phyloP scores from a whole-genome alignment of 2,329 filamentous ascomycete genomes.

The Alternaria metachromatica region DNA sequence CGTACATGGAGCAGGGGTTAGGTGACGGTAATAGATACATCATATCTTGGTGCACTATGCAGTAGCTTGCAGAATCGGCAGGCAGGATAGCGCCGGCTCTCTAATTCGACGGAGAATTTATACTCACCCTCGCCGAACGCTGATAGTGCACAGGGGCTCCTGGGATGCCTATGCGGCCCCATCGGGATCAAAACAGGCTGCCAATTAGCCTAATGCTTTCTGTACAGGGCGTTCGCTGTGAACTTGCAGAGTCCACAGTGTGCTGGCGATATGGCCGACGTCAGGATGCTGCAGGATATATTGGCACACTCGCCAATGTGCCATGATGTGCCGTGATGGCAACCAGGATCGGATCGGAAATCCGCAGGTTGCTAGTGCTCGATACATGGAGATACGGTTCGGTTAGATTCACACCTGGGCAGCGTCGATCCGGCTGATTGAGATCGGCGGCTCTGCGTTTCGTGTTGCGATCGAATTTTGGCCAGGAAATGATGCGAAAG shows the following conservation, averaged over 20 bases:
- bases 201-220: neutral
- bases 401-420: neutral
- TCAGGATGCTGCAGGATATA: neutral
- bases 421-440: neutral
- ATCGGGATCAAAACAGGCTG: neutral
- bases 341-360: neutral
- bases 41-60: neutral
- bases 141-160: neutral
- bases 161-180: neutral
- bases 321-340: neutral
- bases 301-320: neutral
- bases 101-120: neutral
- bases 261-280: neutral
- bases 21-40: neutral
- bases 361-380: neutral
- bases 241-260: neutral
- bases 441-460: neutral
- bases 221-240: neutral
- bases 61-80: neutral
- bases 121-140: neutral
- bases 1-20: neutral
- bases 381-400: neutral
- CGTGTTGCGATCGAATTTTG: neutral
- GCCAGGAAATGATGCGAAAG: neutral
- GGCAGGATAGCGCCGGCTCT: neutral